These are phyloP conservation scores for Termitomyces sp. DNA, from an alignment of 768 basidiomycete genomes.

Conservation along the genomic window DNA sequence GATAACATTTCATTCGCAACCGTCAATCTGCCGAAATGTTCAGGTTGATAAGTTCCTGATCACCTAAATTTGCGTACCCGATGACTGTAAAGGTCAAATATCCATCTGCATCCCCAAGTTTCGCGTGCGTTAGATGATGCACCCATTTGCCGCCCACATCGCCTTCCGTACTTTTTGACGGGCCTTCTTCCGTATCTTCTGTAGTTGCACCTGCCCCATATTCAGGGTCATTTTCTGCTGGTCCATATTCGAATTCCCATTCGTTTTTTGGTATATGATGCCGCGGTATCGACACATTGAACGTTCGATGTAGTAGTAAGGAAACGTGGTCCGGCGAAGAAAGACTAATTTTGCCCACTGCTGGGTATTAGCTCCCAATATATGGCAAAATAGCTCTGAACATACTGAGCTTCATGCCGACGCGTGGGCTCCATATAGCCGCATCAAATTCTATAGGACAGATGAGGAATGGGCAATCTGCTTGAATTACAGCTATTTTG, in stretches of 20 bases:
- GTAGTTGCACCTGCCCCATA: constrained; percentile 41
- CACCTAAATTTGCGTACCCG: constrained; percentile 51
- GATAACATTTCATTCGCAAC: constrained; percentile 95
- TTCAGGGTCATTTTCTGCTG: constrained; percentile 78
- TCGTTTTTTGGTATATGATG: constrained; percentile 80
- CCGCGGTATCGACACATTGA: constrained; percentile 93
- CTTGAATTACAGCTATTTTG: constrained; percentile 62
- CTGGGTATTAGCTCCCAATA: constrained; percentile 2
- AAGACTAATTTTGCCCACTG: constrained; percentile 84
- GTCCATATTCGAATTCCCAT: constrained; percentile 86
- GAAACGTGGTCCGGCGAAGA: constrained; percentile 93
- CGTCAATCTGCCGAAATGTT: constrained; percentile 53
- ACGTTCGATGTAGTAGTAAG: constrained; percentile 84
- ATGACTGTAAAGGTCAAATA: constrained; percentile 82
- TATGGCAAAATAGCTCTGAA: constrained; percentile 4
- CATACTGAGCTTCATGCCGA: constrained; percentile 80
- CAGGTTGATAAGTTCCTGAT: constrained; percentile 10
- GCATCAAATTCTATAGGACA: constrained; percentile 77
- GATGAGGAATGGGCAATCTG: constrained; percentile 83
- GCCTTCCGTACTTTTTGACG: constrained; percentile 27
- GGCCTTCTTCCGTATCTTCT: constrained; percentile 22
- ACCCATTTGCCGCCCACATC: constrained; percentile 75
- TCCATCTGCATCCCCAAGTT: constrained; percentile 66
- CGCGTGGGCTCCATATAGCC: constrained; percentile 82
- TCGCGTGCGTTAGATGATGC: constrained; percentile 62